These are phyloP conservation scores for Graphilbum ipis-grandicollis DNA, from an alignment of 2,329 filamentous ascomycete species.

Conservation along the genomic window DNA sequence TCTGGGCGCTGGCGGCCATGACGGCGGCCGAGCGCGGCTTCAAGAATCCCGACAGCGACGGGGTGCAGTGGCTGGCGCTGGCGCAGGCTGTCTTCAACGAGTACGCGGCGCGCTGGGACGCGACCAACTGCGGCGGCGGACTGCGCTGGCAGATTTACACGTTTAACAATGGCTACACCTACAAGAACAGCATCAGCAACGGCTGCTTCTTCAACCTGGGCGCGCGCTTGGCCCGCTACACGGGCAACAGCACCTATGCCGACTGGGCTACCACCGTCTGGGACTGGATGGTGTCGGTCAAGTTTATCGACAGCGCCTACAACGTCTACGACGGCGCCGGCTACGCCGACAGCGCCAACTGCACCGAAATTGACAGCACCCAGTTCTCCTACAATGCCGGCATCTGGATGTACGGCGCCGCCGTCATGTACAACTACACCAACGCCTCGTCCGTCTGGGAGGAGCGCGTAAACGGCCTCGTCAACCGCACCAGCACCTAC, in stretches of 20 bases:
- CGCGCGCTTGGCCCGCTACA: constrained; percentile 40
- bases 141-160: constrained; percentile 46
- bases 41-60: constrained; percentile 29
- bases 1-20: constrained; percentile 45
- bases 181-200: constrained; percentile 33
- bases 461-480: constrained; percentile 34
- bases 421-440: constrained; percentile 6
- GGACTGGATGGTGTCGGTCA: constrained; percentile 29
- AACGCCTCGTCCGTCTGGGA: constrained; percentile 27
- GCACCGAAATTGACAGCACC: neutral
- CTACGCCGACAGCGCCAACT: neutral
- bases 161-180: constrained; percentile 44
- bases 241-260: constrained; percentile 31
- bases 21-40: constrained; percentile 36
- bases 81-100: constrained; percentile 42
- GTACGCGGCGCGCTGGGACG: constrained; percentile 42
- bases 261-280: constrained; percentile 33
- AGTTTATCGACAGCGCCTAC: constrained; percentile 32
- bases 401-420: constrained; percentile 4
- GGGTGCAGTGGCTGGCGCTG: constrained; percentile 34
- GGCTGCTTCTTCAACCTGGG: constrained; percentile 24
- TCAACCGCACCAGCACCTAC: constrained; percentile 33
- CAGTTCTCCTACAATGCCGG: constrained; percentile 6
- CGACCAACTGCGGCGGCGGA: constrained; percentile 35
- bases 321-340: constrained; percentile 38